Conservation (phyloP, 208 protist species). For the Phytomonas sp. region DNA sequence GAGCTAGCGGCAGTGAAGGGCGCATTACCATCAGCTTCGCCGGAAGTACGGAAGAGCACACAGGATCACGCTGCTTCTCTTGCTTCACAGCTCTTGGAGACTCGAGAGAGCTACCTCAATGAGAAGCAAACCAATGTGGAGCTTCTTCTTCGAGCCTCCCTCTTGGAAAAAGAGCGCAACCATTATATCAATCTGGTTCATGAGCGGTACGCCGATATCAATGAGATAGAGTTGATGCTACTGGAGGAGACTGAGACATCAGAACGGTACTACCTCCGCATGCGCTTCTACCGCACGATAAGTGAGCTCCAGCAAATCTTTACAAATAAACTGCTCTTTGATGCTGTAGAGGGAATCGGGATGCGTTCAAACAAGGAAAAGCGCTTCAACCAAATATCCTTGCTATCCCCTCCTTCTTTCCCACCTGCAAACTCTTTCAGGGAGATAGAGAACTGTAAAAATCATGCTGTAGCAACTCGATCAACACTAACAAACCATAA, state of each 20-base stretch:
- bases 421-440: not conserved
- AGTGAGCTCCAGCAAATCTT: slow-evolving; percentile 20
- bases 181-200: slow-evolving; percentile 22
- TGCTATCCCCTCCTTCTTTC: not conserved
- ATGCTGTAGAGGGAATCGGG: not conserved
- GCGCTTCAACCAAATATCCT: not conserved
- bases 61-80: slow-evolving; percentile 1
- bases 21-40: not conserved
- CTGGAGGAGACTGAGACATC: slow-evolving; percentile 71
- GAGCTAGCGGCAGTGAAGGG: slow-evolving; percentile 27
- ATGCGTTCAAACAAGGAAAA: not conserved
- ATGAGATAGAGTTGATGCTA: slow-evolving; percentile 59
- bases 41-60: not conserved
- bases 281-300: slow-evolving; percentile 40
- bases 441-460: not conserved
- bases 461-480: not conserved
- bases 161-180: slow-evolving; percentile 39
- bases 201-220: slow-evolving; percentile 26
- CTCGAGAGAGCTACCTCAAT: slow-evolving; percentile 44
- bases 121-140: slow-evolving; percentile 75
- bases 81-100: slow-evolving; percentile 29
- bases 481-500: not conserved
- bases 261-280: slow-evolving; percentile 56
- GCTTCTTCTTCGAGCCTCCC: slow-evolving; percentile 49
- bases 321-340: not conserved